Percentiles rank a stretch among this genome's conserved stretches.
phyloP scores from a whole-genome alignment of 441 rosid species.

The Aquilaria agallochum region DNA sequence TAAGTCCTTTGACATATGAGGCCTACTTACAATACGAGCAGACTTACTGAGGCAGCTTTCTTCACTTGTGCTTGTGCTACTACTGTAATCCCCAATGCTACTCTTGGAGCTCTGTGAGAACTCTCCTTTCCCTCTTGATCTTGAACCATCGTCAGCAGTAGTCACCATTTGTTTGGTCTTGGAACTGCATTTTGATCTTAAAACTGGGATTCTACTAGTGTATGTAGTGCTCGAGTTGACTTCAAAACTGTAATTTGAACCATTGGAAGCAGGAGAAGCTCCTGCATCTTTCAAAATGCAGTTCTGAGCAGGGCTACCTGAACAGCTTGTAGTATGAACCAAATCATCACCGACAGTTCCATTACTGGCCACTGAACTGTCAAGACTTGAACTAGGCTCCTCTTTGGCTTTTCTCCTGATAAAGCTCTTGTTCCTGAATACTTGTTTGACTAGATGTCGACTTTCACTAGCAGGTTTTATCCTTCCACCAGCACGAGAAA shows the following conservation, averaged over 20 bases:
- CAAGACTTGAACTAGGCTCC: constrained; percentile 28
- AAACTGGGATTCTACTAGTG: constrained; percentile 29
- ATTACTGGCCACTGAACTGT: constrained; percentile 23
- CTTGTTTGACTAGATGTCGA: constrained; percentile 44
- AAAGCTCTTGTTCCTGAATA: constrained; percentile 49
- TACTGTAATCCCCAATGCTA: constrained; percentile 73
- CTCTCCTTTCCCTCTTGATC: constrained; percentile 60
- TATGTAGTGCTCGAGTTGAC: constrained; percentile 29
- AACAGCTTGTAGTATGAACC: constrained; percentile 34
- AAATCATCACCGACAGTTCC: constrained; percentile 23
- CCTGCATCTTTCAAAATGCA: constrained; percentile 20
- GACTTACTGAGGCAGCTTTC: constrained; percentile 55
- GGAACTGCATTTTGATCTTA: constrained; percentile 23
- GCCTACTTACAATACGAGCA: constrained; percentile 53
- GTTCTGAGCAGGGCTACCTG: constrained; percentile 19
- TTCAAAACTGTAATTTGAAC: constrained; percentile 30
- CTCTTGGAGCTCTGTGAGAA: constrained; percentile 88
- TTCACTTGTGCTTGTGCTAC: constrained; percentile 59
- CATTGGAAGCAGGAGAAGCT: constrained; percentile 33
- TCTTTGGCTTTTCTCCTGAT: constrained; percentile 52
- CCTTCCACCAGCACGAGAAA: constrained; percentile 20
- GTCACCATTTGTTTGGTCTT: constrained; percentile 26
- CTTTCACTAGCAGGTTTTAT: constrained; percentile 25
- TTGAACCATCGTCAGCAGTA: constrained; percentile 49
- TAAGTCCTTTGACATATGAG: constrained; percentile 74